Percentiles rank a stretch among this genome's conserved stretches.
Evolutionary conservation across 495 filamentous ascomycete species (phyloP).

Genomic region (Bacidia gigantensis): DNA sequence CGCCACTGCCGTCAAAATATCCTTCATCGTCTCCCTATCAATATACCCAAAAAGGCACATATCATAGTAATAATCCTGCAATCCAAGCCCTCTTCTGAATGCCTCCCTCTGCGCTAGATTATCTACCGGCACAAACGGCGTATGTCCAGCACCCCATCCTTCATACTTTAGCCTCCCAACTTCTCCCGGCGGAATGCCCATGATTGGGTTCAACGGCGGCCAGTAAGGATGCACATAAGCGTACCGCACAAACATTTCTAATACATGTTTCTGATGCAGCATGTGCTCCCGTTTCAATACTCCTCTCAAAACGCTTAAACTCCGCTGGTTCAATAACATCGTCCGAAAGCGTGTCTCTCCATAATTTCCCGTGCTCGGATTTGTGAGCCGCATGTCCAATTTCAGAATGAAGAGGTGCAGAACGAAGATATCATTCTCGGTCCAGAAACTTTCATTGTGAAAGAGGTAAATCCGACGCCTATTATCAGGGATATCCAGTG

Average conservation of each 20-base stretch:
- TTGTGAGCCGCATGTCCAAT: conserved; percentile 43
- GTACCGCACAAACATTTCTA: conserved; percentile 31
- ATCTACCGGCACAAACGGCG: conserved; percentile 38
- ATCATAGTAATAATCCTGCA: conserved; percentile 28
- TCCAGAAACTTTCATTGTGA: conserved; percentile 33
- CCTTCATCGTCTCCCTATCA: conserved; percentile 28
- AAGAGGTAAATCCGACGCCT: conserved; percentile 34
- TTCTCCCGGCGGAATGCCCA: conserved; percentile 29
- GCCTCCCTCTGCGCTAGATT: conserved; percentile 40
- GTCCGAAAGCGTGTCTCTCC: conserved; percentile 29
- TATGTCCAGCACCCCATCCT: conserved; percentile 32
- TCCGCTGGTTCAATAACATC: conserved; percentile 46
- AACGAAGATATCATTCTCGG: conserved; percentile 38
- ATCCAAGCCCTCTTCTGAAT: conserved; percentile 29
- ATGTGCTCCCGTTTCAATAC: conserved; percentile 33
- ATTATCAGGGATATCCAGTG: conserved; percentile 46
- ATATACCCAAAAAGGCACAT: conserved; percentile 46
- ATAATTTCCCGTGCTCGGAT: conserved; percentile 29
- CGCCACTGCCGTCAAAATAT: conserved; percentile 16
- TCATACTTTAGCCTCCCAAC: conserved; percentile 38
- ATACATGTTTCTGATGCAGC: conserved; percentile 26
- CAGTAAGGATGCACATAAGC: conserved; percentile 16
- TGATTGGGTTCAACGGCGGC: conserved; percentile 23
- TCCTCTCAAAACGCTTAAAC: conserved; percentile 34
- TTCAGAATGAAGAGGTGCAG: conserved; percentile 46